Evolutionary conservation across 768 basidiomycete species (phyloP).

Genomic region (Mycena galericulata): DNA sequence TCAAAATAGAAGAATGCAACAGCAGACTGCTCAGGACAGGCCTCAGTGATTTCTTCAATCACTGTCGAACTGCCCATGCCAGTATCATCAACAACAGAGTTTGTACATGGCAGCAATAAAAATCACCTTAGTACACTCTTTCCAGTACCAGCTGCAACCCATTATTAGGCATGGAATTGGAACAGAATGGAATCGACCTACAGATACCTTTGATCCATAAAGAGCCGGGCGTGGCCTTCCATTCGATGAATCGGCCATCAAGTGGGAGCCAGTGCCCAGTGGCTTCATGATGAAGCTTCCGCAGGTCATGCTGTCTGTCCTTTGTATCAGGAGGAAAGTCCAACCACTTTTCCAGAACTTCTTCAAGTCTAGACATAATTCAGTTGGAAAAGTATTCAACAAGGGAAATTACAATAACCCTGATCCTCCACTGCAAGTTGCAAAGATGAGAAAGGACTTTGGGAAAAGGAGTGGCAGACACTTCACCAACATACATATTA

Average conservation of each 20-base stretch:
- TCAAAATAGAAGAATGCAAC: not conserved
- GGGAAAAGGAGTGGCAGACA: not conserved
- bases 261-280: not conserved
- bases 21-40: not conserved
- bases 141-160: not conserved
- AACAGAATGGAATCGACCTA: not conserved
- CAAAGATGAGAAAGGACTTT: not conserved
- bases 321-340: not conserved
- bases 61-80: not conserved
- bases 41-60: not conserved
- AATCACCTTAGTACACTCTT: not conserved
- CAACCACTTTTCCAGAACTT: not conserved
- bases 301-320: too few relatives aligned
- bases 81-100: not conserved
- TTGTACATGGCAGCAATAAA: not conserved
- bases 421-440: not conserved
- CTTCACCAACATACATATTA: not conserved
- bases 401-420: not conserved
- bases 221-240: not conserved
- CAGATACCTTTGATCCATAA: not conserved
- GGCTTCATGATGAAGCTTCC: too few relatives aligned
- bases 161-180: not conserved
- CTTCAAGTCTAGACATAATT: not conserved
- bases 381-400: not conserved
- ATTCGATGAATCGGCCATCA: not conserved